Evolutionary conservation across 306 rosid species (phyloP), one percentile per base, ranked within the genome.

Genomic region (Castanea sativa): DNA sequence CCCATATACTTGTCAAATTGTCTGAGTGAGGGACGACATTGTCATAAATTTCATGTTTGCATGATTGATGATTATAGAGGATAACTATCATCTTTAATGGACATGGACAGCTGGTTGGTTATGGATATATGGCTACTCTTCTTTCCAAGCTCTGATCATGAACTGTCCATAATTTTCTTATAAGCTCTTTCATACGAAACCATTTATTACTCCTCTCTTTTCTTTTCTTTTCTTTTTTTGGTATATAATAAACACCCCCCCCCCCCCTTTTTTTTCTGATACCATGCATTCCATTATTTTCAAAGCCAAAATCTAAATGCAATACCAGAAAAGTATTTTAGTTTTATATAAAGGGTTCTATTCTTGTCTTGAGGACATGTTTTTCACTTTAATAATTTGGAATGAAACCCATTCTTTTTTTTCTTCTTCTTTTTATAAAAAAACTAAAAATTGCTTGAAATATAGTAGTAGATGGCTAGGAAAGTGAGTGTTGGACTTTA

Each of bases 1-100:
- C 80, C 75, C 73, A 53, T 9, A 1, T 27, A 25, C 78, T 75
- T 73, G 84, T 86, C 80, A 38, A 55, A 55, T 33, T 85, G 92
- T 84, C 85, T 56, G 76, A 30, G 69, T 30, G 64, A 20, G 86
- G 75, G 72, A 64, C 68, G 86, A 83, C 89, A 87, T 52, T 29
- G 89, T 86, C 86, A 86, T 85, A 79, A 85, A 88, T 88, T 83
- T 81, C 78, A 77, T 59, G 74, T 25, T 77, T 76, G 81, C 69
- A 77, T 81, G 18, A 81, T 77, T 63, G 64, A 77, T 83, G 14
- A 83, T 77, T 63, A 52, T 74, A 25, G 79, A 82, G 38, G 55
- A 73, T 53, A 70, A 58, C 87, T 81, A 75, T 79, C 68, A 73
- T 68, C 69, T 88, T 86, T 30, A 88, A 84, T 81, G 73, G 70